These are phyloP conservation scores for Phytophthora pisi DNA, from an alignment of 352 stramenopile genomes.

Conservation along the genomic window DNA sequence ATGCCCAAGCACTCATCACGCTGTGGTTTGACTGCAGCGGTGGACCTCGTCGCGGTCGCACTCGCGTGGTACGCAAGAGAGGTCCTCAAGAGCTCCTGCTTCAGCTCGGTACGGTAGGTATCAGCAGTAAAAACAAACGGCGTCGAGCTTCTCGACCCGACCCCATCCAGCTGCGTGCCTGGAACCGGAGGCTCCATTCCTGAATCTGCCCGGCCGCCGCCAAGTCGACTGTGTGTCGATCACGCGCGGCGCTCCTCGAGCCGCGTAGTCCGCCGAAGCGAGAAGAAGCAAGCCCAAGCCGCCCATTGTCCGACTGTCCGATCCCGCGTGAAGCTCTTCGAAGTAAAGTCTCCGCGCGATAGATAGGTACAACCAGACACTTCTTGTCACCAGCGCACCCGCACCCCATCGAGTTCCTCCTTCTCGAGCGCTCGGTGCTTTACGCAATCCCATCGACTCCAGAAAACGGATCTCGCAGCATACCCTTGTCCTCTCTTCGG, in stretches of 20 bases:
- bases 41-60: neutral
- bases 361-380: constrained; percentile 20
- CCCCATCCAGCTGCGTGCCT: neutral
- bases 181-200: neutral
- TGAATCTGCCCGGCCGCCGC: neutral
- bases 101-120: neutral
- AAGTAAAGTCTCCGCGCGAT: constrained; percentile 6
- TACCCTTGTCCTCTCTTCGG: constrained; percentile 36
- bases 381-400: no score
- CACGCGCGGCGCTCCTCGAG: constrained; percentile 5
- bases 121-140: neutral
- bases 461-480: constrained; percentile 30
- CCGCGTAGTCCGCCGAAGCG: constrained; percentile 4
- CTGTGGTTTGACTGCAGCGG: neutral
- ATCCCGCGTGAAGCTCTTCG: constrained; percentile 22
- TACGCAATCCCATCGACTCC: constrained; percentile 4
- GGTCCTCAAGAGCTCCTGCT: neutral
- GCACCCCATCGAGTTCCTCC: neutral
- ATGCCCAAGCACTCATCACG: neutral
- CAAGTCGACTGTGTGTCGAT: neutral
- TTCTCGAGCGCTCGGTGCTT: constrained; percentile 1
- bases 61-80: neutral
- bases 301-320: neutral
- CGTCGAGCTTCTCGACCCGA: neutral
- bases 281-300: constrained; percentile 8